These are phyloP conservation scores for Shiraia sp. DNA, from an alignment of 2,329 filamentous ascomycete genomes.

Conservation along the genomic window DNA sequence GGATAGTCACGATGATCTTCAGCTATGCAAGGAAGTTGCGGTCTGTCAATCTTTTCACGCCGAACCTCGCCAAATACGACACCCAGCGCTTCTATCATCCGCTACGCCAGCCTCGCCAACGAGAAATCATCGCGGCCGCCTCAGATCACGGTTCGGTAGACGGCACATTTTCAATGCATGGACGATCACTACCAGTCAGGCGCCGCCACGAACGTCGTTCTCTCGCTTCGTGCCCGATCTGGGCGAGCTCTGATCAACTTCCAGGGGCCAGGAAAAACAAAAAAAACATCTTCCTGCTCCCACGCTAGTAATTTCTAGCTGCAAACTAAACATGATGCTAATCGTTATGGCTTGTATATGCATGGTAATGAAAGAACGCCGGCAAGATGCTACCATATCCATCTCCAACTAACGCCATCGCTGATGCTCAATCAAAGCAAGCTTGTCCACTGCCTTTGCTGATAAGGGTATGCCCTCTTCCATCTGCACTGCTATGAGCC, in stretches of 20 bases:
- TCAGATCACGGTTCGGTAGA: constrained; percentile 3
- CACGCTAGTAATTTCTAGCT: neutral
- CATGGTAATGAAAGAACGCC: constrained; percentile 1
- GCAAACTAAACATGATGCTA: constrained; percentile 6
- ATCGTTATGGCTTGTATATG: neutral
- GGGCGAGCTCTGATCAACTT: constrained; percentile 6
- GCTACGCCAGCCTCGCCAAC: neutral
- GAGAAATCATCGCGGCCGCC: constrained; percentile 1
- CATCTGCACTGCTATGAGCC: neutral
- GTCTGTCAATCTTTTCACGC: constrained; percentile 1
- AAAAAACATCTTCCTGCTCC: neutral
- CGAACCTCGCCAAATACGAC: constrained; percentile 3
- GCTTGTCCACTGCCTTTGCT: constrained; percentile 5
- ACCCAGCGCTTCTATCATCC: neutral
- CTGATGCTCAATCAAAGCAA: neutral
- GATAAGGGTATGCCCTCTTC: constrained; percentile 1
- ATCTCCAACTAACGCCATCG: neutral
- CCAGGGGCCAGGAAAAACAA: constrained; percentile 7
- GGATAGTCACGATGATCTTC: neutral
- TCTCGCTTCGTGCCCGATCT: constrained; percentile 13
- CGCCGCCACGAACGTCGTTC: constrained; percentile 18
- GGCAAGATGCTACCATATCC: neutral
- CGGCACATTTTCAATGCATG: constrained; percentile 7
- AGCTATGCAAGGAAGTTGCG: constrained; percentile 2
- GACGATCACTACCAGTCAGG: constrained; percentile 18